These are phyloP conservation scores for Malus domestica DNA, from an alignment of 306 rosid species.

Conservation along the genomic window DNA sequence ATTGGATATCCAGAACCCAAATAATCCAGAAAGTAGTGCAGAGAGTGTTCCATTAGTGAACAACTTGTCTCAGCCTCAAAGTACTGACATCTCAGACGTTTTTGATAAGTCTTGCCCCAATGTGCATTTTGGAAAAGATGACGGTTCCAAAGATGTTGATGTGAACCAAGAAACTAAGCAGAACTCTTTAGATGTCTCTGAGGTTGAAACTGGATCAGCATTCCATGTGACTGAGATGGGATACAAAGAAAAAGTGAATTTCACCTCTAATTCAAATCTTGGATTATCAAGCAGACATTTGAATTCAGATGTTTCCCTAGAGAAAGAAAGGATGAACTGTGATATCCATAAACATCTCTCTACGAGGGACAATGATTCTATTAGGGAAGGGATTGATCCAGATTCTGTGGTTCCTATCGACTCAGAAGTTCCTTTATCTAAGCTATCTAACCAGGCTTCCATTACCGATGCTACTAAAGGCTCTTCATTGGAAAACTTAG, in stretches of 20 bases:
- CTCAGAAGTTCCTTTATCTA: conserved; percentile 25
- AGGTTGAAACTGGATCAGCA: conserved; percentile 25
- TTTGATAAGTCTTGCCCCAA: conserved; percentile 25
- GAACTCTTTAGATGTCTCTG: conserved; percentile 20
- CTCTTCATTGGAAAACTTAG: conserved; percentile 8
- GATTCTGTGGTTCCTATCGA: conserved; percentile 18
- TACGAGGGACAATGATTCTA: conserved; percentile 24
- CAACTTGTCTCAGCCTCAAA: conserved; percentile 9
- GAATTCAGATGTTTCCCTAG: conserved; percentile 17
- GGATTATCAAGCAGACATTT: conserved; percentile 16
- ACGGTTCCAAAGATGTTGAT: conserved; percentile 14
- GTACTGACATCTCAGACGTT: not conserved
- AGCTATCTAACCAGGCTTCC: conserved; percentile 22
- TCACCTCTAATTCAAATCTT: conserved; percentile 18
- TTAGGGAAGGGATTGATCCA: conserved; percentile 21
- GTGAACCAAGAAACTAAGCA: conserved; percentile 31
- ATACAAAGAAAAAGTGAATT: conserved; percentile 31
- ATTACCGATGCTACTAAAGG: conserved; percentile 19
- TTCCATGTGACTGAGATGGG: conserved; percentile 14
- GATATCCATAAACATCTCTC: conserved; percentile 9
- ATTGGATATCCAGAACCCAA: conserved; percentile 27
- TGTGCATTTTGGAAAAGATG: conserved; percentile 29
- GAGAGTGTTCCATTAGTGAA: conserved; percentile 17
- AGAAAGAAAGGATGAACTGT: conserved; percentile 21
- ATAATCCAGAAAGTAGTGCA: conserved; percentile 11